A percentile compares a stretch with the other conserved stretches of the same genome.
phyloP scores from a whole-genome alignment of 176 grass and related monocot genomes.

The Luzula sylvatica region DNA sequence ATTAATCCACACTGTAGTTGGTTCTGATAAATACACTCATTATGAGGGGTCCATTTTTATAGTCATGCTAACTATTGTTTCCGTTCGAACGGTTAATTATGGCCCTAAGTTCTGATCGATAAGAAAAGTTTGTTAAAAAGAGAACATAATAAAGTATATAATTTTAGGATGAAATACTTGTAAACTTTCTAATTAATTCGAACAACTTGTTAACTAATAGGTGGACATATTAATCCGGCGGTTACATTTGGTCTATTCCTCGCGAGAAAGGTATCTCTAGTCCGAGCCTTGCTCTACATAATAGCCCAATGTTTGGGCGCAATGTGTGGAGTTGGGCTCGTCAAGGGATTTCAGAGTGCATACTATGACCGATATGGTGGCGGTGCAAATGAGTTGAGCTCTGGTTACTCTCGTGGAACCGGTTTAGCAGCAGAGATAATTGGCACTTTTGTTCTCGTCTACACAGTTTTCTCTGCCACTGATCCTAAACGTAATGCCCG shows the following conservation, averaged over 20 bases:
- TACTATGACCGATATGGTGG: conserved; percentile 66
- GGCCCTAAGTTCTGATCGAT: no score
- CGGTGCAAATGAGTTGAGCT: conserved; percentile 67
- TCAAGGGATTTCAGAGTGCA: conserved; percentile 72
- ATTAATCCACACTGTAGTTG: no score
- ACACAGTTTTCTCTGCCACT: conserved; percentile 43
- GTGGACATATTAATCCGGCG: conserved; percentile 88
- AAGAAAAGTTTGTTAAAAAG: no score
- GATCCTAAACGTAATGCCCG: conserved; percentile 50
- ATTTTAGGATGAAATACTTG: not conserved
- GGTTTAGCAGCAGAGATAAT: conserved; percentile 55
- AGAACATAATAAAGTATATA: no score
- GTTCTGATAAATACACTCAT: no score
- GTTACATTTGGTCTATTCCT: conserved; percentile 90
- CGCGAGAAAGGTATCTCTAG: conserved; percentile 77
- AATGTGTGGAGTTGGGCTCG: conserved; percentile 82
- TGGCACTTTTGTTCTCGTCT: conserved; percentile 37
- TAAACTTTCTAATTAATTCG: not conserved
- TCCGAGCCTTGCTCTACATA: conserved; percentile 80
- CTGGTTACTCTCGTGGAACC: conserved; percentile 58
- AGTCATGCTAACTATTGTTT: no score
- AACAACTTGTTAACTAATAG: conserved; percentile 17
- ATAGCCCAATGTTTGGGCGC: conserved; percentile 80
- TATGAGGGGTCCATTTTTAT: no score
- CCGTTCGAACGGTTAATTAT: no score